Evolutionary conservation across 805 yeast species (phyloP), one percentile per base, ranked within the genome.

Genomic region (Pichia cabralensis): DNA sequence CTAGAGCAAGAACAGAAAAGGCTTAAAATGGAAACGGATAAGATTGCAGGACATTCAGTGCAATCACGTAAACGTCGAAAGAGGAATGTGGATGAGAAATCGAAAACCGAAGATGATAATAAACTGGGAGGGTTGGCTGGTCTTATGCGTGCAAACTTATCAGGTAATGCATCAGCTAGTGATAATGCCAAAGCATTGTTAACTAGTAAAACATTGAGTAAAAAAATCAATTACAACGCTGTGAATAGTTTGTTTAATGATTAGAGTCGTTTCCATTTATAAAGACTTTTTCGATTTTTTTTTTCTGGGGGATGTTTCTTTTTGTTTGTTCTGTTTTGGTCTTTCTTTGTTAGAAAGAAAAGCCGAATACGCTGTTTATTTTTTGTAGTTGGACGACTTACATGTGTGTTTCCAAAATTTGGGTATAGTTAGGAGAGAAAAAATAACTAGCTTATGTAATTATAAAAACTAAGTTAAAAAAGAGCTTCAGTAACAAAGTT

Each of bases 181-280:
- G 94, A 80, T 34, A 77, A 80, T 50, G 92, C 92, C 3, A 80
- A 73, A 50, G 74, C 67, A 36, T 76, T 85, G 81, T 53, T 89
- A 26, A 71, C 74, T 44, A 80, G 77, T 56, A 78, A 83, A 49
- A 66, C 81, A 6, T 76, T 80, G 44, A 83, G 96, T 19, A 81
- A 79, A 60, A 92, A 92, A 64, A 81, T 92, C 56, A 92, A 92
- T 56, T 92, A 92, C 55, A 76, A 71, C 31, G 86, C 89, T 5
- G 71, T 89, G 35, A 78, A 76, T 42, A 73, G 67, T 40, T 53
- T 71, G 43, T 68, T 60, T 30, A 55, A 52, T 26, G 58, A 54
- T 40, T 39, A 32, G 27, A 15, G 18, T 9, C 24, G 22, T 32
- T 17, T 18, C 2, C 14, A 9, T 12, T 26, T 3, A n/a, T n/a